A percentile compares a stretch with the other conserved stretches of the same genome.
Conservation (phyloP, 139 green algal genomes). For the Edaphochlamys debaryana region DNA sequence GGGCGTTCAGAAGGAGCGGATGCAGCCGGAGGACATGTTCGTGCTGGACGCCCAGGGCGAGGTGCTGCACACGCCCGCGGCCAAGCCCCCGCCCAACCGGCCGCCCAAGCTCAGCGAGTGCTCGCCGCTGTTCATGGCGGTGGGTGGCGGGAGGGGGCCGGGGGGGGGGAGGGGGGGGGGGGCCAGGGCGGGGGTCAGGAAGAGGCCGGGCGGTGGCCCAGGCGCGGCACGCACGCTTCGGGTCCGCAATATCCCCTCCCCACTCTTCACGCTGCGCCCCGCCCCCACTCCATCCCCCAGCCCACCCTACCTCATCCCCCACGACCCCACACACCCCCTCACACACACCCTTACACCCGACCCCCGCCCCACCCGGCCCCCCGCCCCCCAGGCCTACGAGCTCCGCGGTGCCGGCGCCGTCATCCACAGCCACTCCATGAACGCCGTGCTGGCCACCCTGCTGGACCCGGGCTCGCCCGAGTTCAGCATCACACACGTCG, state of each 20-base stretch:
- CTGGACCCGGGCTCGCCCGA: slow-evolving; percentile 79
- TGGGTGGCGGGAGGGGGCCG: slow-evolving; percentile 50
- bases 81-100: slow-evolving; percentile 75
- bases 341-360: background rate
- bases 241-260: no score
- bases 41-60: slow-evolving; percentile 84
- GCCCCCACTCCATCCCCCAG: no score
- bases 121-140: slow-evolving; percentile 89
- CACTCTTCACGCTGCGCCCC: no score
- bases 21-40: slow-evolving; percentile 94
- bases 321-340: no score
- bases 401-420: slow-evolving; percentile 90
- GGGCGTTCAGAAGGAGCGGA: slow-evolving; percentile 96
- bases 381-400: slow-evolving; percentile 83
- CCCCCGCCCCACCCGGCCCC: background rate
- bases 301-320: background rate
- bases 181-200: no score
- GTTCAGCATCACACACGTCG: slow-evolving; percentile 91
- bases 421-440: slow-evolving; percentile 91
- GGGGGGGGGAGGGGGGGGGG: background rate
- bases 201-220: background rate
- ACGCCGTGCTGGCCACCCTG: slow-evolving; percentile 90
- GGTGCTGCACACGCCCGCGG: slow-evolving; percentile 71
- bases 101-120: slow-evolving; percentile 95
- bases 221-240: no score